These are phyloP conservation scores for Eutrema salsugineum DNA, from an alignment of 441 rosid species.

Conservation along the genomic window DNA sequence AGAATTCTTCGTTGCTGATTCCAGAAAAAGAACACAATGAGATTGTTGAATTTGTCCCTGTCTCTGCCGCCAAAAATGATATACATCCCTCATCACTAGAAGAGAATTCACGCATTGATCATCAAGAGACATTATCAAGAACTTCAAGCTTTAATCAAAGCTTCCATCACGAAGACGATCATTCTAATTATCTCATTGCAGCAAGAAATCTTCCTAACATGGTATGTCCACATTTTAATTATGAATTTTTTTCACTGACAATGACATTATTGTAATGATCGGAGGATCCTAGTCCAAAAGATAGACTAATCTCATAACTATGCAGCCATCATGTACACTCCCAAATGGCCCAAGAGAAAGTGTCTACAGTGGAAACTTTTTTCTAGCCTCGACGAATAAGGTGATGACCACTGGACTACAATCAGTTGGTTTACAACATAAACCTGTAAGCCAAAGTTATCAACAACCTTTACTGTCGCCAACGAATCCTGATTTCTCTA, in stretches of 20 bases:
- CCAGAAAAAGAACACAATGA: conserved; percentile 5
- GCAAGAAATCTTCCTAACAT: background rate
- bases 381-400: background rate
- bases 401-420: conserved; percentile 1
- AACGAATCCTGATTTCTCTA: background rate
- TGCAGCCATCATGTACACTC: background rate
- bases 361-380: background rate
- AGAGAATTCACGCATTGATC: background rate
- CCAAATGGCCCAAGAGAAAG: background rate
- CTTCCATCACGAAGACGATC: background rate
- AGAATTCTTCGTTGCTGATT: conserved; percentile 6
- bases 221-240: conserved; percentile 4
- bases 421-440: background rate
- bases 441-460: background rate
- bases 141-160: conserved; percentile 7
- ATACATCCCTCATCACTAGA: background rate
- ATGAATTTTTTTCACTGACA: background rate
- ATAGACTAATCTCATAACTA: background rate
- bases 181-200: background rate
- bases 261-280: background rate
- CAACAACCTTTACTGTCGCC: background rate
- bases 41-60: background rate
- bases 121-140: conserved; percentile 1
- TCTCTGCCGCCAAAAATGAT: background rate
- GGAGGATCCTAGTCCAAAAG: background rate